Base-by-base conservation (phyloP, 2,329 filamentous ascomycete genomes). In the Penicillium capsulatum region DNA sequence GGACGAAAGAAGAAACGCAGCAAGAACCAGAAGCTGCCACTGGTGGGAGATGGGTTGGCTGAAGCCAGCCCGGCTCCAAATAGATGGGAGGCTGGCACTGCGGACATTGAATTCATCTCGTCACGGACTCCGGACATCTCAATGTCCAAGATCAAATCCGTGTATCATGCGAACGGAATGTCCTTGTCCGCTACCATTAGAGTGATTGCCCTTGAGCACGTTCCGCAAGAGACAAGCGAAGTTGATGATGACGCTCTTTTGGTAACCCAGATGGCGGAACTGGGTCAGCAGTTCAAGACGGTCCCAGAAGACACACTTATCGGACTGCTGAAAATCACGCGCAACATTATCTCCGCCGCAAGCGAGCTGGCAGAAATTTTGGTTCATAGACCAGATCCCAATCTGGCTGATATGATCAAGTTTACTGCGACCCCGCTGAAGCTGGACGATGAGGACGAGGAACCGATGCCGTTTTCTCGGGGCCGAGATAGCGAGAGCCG, bases 41-140 rank as follows among this genome's bases (percentile, higher is more conserved):
- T 52, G 40, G 24, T 38, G 30, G 33, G 50, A 20, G 32, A 52
- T 36, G 34, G 45, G 32, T 47, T 53, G 9, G 46, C 38, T 10
- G 44, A 44, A 16, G 41, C 49, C 7, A 31, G 32, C 11, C 27
- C 40, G 2, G 33, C 41, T 2, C 33, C 47, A 8, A 84, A 81
- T 50, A 76, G 74, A 48, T 85, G 81, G 81, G 68, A 76, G 41
- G 68, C 66, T 19, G 74, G 71, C 2, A 71, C 64, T 31, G 65
- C 73, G 36, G 79, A 84, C 47, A 69, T 84, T 10, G 74, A 80
- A 0, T 83, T 81, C 47, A 75, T 85, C 38, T 69, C 71, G 10
- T 70, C 70, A 7, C 71, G 75, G 27, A 73, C 69, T 2, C 59
- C 59, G 3, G 71, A 73, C 17, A 65, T 72, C 2, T 55, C 75